Conservation (phyloP, 805 yeast species). For the Kazachstania bromeliacearum region DNA sequence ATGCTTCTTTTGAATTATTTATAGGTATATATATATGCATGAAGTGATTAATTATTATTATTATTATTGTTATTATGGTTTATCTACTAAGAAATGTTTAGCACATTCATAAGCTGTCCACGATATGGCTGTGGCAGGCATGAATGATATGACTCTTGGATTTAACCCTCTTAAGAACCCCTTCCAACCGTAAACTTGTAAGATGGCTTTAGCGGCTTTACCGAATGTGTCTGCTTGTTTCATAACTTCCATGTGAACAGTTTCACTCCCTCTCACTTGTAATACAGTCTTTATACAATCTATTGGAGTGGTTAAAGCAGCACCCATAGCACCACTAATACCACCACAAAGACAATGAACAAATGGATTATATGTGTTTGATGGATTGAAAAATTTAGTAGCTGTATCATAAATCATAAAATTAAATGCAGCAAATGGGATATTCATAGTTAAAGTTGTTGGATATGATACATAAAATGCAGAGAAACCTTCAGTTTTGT, state of each 20-base stretch:
- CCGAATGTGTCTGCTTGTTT: slow-evolving; percentile 54
- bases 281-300: slow-evolving; percentile 88
- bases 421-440: slow-evolving; percentile 91
- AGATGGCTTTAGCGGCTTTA: slow-evolving; percentile 63
- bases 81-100: slow-evolving; percentile 37
- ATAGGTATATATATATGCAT: background rate
- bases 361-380: slow-evolving; percentile 72
- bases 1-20: background rate
- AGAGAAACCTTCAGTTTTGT: slow-evolving; percentile 54
- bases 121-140: slow-evolving; percentile 92
- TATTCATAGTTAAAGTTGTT: slow-evolving; percentile 81
- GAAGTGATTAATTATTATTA: background rate
- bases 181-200: slow-evolving; percentile 43
- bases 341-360: slow-evolving; percentile 90
- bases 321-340: slow-evolving; percentile 88
- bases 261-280: slow-evolving; percentile 61
- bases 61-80: no score
- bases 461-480: slow-evolving; percentile 92
- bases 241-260: slow-evolving; percentile 31
- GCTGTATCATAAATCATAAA: slow-evolving; percentile 86
- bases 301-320: slow-evolving; percentile 88
- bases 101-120: slow-evolving; percentile 99
- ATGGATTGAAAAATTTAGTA: slow-evolving; percentile 71
- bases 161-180: slow-evolving; percentile 80
- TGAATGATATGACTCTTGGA: slow-evolving; percentile 86